These are phyloP conservation scores for Pseudogymnoascus sp. DNA, from an alignment of 2,329 filamentous ascomycete genomes.

Conservation along the genomic window DNA sequence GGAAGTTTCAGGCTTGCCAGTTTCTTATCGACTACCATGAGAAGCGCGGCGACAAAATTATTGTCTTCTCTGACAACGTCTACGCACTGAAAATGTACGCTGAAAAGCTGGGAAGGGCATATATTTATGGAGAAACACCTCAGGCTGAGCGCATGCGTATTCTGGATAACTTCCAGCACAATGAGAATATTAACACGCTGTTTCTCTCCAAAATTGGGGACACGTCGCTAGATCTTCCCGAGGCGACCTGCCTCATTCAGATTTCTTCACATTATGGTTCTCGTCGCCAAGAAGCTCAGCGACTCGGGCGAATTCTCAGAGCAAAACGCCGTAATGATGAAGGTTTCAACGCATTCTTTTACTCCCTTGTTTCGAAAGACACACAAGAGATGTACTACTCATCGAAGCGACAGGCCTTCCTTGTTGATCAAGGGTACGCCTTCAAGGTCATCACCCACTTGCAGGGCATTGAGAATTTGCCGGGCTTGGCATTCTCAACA, in stretches of 20 bases:
- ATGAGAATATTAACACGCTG: slow-evolving; percentile 79
- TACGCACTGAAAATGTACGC: slow-evolving; percentile 85
- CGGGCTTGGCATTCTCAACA: slow-evolving; percentile 70
- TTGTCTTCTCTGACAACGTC: slow-evolving; percentile 96
- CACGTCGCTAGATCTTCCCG: slow-evolving; percentile 92
- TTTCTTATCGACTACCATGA: slow-evolving; percentile 99
- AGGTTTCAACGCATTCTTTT: slow-evolving; percentile 98
- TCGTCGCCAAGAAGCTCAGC: slow-evolving; percentile 89
- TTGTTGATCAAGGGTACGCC: slow-evolving; percentile 95
- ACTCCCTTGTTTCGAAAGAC: slow-evolving; percentile 93
- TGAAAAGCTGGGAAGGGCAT: slow-evolving; percentile 72
- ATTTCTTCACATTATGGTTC: slow-evolving; percentile 97
- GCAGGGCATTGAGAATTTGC: slow-evolving; percentile 78
- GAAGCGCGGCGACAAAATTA: slow-evolving; percentile 89
- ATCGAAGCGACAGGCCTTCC: slow-evolving; percentile 89
- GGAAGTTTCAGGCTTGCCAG: slow-evolving; percentile 94
- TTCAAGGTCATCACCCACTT: slow-evolving; percentile 98
- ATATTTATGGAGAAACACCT: slow-evolving; percentile 81
- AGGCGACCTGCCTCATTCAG: slow-evolving; percentile 93
- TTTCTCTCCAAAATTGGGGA: slow-evolving; percentile 97
- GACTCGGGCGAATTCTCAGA: slow-evolving; percentile 83
- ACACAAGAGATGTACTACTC: slow-evolving; percentile 98
- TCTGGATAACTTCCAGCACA: slow-evolving; percentile 90
- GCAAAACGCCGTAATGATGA: slow-evolving; percentile 95
- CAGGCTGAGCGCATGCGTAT: slow-evolving; percentile 80